Percentiles rank a stretch among this genome's conserved stretches.
Evolutionary conservation across 1,139 yeast genomes (phyloP).

Genomic region (Candida labiduridarum): DNA sequence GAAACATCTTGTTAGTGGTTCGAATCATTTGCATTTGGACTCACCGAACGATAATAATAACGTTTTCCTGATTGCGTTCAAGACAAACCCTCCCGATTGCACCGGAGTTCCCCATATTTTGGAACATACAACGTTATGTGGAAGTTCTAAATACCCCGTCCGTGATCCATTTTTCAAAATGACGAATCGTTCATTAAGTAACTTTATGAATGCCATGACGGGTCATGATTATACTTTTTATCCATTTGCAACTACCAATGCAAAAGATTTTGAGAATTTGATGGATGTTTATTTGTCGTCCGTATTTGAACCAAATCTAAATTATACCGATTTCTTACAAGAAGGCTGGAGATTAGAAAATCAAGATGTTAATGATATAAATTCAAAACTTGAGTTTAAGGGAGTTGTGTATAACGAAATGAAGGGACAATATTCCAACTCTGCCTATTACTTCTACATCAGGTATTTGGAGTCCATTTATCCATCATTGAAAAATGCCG

Average conservation of each 20-base stretch:
- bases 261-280: conserved; percentile 76
- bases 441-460: conserved; percentile 83
- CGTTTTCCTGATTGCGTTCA: conserved; percentile 87
- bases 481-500: conserved; percentile 84
- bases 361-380: conserved; percentile 55
- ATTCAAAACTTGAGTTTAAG: conserved; percentile 70
- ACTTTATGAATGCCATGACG: conserved; percentile 99
- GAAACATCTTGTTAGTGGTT: conserved; percentile 67
- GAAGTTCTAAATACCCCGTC: conserved; percentile 87
- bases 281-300: conserved; percentile 90
- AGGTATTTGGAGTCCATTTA: conserved; percentile 84
- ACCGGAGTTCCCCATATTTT: conserved; percentile 96
- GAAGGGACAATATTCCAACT: conserved; percentile 96
- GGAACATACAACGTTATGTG: conserved; percentile 95
- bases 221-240: conserved; percentile 95
- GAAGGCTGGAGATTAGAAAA: conserved; percentile 98
- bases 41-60: conserved; percentile 74
- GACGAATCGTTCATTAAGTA: conserved; percentile 84
- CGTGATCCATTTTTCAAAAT: conserved; percentile 97
- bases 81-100: conserved; percentile 90
- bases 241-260: conserved; percentile 94
- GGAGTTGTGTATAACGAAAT: conserved; percentile 98
- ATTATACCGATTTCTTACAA: conserved; percentile 82
- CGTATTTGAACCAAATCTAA: conserved; percentile 77
- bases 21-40: conserved; percentile 84